Percentiles rank a stretch among this genome's conserved stretches.
These are phyloP conservation scores for Porphyra umbilicalis DNA, from an alignment of 31 red algal genomes.

Conservation along the genomic window DNA sequence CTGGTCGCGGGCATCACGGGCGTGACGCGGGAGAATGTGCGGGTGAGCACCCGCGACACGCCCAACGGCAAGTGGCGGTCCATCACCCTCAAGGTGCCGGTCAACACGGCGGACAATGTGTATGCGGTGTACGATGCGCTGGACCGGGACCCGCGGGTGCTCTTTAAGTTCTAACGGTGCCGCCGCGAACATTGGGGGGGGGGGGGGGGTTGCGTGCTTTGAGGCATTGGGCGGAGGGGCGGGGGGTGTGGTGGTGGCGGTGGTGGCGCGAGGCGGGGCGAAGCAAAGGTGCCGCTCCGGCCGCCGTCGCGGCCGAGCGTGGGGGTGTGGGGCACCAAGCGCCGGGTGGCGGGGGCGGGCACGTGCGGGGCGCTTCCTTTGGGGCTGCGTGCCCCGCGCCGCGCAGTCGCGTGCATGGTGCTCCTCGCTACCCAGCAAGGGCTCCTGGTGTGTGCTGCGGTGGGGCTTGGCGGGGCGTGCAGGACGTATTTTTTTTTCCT, in stretches of 20 bases:
- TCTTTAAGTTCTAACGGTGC: slow-evolving; percentile 83
- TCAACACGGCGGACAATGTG: slow-evolving; percentile 71
- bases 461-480: no score
- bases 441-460: no score
- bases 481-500: no score
- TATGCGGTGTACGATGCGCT: slow-evolving; percentile 85
- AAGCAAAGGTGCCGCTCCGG: not conserved
- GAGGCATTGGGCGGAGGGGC: not conserved
- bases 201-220: not conserved
- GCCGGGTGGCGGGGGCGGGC: no score
- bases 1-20: slow-evolving; percentile 32
- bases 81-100: slow-evolving; percentile 76
- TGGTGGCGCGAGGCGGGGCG: not conserved
- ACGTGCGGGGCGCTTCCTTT: no score
- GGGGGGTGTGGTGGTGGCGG: not conserved
- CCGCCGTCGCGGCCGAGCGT: not conserved
- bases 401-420: no score
- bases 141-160: slow-evolving; percentile 84
- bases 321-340: not conserved
- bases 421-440: no score
- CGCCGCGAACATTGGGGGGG: no score
- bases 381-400: no score
- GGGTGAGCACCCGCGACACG: slow-evolving; percentile 5
- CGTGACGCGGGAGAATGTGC: slow-evolving; percentile 6
- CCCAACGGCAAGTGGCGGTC: slow-evolving; percentile 14